Base-by-base conservation (phyloP, 2,329 filamentous ascomycete genomes). In the Beauveria pseudobassiana region DNA sequence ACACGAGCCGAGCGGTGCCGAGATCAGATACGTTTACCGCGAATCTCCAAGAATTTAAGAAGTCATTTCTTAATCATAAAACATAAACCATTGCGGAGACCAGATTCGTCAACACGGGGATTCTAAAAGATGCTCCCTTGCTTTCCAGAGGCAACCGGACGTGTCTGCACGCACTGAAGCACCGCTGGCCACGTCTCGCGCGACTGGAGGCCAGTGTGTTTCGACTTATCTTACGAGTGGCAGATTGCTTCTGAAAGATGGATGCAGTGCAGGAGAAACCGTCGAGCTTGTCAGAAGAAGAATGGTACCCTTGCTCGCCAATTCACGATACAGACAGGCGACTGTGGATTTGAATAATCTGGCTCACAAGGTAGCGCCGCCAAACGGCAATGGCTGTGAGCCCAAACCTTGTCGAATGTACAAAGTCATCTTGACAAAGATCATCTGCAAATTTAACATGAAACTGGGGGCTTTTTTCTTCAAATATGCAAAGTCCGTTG, bases 141-240 rank as follows among this genome's bases (percentile, higher is more conserved):
- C 12, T 38, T 14, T 14, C 12, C 14, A 14, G 3, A 14, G 34
- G 34, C 5, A 38, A 38, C 12, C 12, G 34, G 12, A 14, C 12
- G 12, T 5, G 34, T 38, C 34, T 14, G 12, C 34, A 38, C 12
- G 34, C 34, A 14, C 34, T 38, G 12, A 12, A 38, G 12, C 34
- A 38, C 34, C 12, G 12, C 34, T 68, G 74, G 10, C 70, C 72
- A 1, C 68, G 72, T 3, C 58, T 78, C 10, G 53, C 70, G 43
- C 69, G 77, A 58, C 45, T 80, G 9, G 74, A 79, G 65, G 76
- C 72, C 0, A 28, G 45, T 0, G 69, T 73, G 6, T 75, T 69
- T 57, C 64, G 5, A 65, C 56, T 5, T 79, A 80, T 57, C 48
- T 48, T 8, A 74, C 61, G 1, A 80, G 77, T 53, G 60, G 57